These are phyloP conservation scores for Chaetomium sp. DNA, from an alignment of 2,329 filamentous ascomycete species.

Conservation along the genomic window DNA sequence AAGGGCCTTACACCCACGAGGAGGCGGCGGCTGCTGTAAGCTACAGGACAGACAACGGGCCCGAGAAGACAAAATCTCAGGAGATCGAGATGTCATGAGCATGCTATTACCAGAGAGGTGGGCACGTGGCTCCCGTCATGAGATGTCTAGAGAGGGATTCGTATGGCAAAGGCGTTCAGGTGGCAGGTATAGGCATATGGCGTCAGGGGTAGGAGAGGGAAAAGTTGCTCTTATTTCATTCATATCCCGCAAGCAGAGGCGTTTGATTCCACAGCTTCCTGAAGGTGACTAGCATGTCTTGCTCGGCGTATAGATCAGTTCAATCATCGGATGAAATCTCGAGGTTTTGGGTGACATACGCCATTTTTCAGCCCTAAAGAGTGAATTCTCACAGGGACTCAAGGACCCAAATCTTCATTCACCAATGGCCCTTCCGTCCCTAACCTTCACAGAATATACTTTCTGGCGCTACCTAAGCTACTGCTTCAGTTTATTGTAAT, in stretches of 20 bases:
- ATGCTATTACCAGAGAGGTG: background rate
- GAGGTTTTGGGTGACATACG: background rate
- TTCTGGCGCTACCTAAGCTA: too few relatives aligned
- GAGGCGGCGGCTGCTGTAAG: slow-evolving; percentile 81
- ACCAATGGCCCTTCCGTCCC: too few relatives aligned
- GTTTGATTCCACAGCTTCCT: background rate
- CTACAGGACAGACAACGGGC: slow-evolving; percentile 68
- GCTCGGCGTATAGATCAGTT: background rate
- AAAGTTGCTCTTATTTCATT: background rate
- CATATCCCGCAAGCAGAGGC: background rate
- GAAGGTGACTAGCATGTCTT: background rate
- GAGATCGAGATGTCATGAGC: slow-evolving; percentile 45
- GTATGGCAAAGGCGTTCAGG: slow-evolving; percentile 25
- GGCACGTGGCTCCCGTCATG: background rate
- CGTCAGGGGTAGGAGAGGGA: slow-evolving; percentile 15
- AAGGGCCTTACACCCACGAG: slow-evolving; percentile 84
- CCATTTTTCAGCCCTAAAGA: background rate
- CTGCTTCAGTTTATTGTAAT: too few relatives aligned
- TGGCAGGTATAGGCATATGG: slow-evolving; percentile 3
- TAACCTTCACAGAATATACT: too few relatives aligned
- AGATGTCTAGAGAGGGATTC: background rate
- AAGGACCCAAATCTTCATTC: too few relatives aligned
- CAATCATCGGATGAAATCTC: background rate
- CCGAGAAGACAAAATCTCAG: slow-evolving; percentile 47
- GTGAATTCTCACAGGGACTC: too few relatives aligned